Evolutionary conservation across 805 yeast species (phyloP), one percentile per base, ranked within the genome.

Genomic region (Schizosaccharomyces cryophilus): DNA sequence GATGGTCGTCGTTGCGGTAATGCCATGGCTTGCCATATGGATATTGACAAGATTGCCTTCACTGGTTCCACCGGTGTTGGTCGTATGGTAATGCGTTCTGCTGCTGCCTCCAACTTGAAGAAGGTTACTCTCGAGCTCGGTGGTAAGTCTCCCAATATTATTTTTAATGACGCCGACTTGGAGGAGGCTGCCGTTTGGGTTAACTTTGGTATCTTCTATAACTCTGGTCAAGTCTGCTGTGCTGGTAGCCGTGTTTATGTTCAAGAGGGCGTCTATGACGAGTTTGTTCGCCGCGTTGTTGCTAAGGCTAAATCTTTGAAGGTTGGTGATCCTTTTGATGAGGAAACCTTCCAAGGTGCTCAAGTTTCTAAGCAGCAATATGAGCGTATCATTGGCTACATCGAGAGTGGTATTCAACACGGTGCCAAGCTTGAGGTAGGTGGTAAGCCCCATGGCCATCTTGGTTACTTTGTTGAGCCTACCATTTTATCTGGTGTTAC

Each of bases 11-110:
- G 78, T 68, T 84, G 90, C 61, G 96, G 96, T 72, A 80, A 80
- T 64, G 84, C 87, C 55, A 78, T 89, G 65, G 77, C 90, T 60
- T 73, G 77, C 62, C 96, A 89, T 74, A 83, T 82, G 67, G 81
- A 78, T 71, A 81, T 89, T 68, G 85, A 85, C 75, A 89, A 89
- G 78, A 78, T 89, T 69, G 95, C 96, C 13, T 89, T 89, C 75
- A 89, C 96, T 62, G 96, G 96, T 66, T 88, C 96, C 47, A 89
- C 96, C 61, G 87, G 84, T 58, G 83, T 87, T 64, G 97, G 96
- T 70, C 84, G 85, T 72, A 74, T 73, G 67, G 85, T 89, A 70
- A 83, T 86, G 84, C 80, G 79, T 73, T 77, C 78, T 64, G 89
- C 95, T 64, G 87, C 95, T 65, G 81, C 80, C 64, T 79, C 86